Evolutionary conservation across 73 alveolate genomes (phyloP).

Genomic region (Paramecium caudatum): DNA sequence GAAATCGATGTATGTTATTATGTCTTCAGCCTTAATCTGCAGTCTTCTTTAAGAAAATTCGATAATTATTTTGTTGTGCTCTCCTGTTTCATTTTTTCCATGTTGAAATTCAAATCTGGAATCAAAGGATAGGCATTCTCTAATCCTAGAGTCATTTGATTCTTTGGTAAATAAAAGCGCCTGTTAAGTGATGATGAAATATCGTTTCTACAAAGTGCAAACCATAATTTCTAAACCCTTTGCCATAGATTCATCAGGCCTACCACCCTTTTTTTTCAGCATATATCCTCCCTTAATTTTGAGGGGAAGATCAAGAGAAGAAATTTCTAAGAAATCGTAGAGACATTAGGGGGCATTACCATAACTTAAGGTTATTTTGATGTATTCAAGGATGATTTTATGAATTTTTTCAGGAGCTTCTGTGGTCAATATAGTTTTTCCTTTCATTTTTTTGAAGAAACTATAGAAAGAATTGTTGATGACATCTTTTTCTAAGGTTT

Average conservation of each 20-base stretch:
- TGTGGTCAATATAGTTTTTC: neutral
- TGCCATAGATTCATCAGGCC: neutral
- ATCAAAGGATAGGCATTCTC: constrained; percentile 78
- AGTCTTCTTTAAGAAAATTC: constrained; percentile 59
- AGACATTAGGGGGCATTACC: constrained; percentile 4
- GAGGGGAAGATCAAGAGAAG: constrained; percentile 1
- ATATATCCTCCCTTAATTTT: constrained; percentile 21
- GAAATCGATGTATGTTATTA: constrained; percentile 57
- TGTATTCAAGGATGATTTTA: no score
- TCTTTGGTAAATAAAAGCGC: neutral
- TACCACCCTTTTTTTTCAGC: neutral
- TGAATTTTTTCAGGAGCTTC: constrained; percentile 8
- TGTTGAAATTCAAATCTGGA: constrained; percentile 56
- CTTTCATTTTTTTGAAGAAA: neutral
- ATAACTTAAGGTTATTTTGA: neutral
- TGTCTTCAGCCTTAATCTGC: constrained; percentile 35
- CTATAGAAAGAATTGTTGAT: neutral
- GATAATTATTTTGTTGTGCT: constrained; percentile 66
- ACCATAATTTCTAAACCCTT: neutral
- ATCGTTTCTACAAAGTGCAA: neutral
- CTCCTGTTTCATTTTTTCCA: constrained; percentile 74
- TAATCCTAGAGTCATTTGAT: neutral
- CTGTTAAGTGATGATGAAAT: neutral
- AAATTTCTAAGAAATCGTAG: neutral
- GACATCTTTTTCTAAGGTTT: neutral